These are phyloP conservation scores for Fomitopsis serialis DNA, from an alignment of 768 basidiomycete species.

Conservation along the genomic window DNA sequence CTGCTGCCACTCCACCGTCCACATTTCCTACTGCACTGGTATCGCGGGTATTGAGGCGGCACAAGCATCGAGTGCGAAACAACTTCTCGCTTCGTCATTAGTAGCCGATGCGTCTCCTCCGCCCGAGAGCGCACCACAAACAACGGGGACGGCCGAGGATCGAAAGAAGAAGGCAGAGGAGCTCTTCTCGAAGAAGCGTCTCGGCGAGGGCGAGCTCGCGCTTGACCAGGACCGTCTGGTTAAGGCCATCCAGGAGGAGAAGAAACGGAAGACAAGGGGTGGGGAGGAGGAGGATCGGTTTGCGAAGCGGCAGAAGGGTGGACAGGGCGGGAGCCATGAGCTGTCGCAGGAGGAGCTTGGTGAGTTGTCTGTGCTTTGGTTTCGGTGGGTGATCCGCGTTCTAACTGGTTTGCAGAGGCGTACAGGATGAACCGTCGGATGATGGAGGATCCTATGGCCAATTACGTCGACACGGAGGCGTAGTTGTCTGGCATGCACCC, in stretches of 20 bases:
- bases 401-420: conserved; percentile 56
- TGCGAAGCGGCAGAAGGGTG: conserved; percentile 57
- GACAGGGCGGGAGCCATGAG: conserved; percentile 54
- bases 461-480: conserved; percentile 65
- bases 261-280: conserved; percentile 58
- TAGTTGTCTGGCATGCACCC: not conserved
- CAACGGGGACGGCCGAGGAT: conserved; percentile 26
- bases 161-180: conserved; percentile 46
- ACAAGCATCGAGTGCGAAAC: conserved; percentile 68
- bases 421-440: conserved; percentile 75
- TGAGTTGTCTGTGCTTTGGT: conserved; percentile 29
- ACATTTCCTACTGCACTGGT: conserved; percentile 90
- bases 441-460: conserved; percentile 90
- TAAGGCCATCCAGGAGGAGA: conserved; percentile 69
- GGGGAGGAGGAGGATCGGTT: conserved; percentile 52
- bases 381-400: conserved; percentile 7
- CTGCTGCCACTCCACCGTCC: conserved; percentile 86
- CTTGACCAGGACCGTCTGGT: conserved; percentile 67
- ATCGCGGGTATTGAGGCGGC: conserved; percentile 76
- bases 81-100: conserved; percentile 44
- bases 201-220: conserved; percentile 78
- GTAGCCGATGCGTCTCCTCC: conserved; percentile 13
- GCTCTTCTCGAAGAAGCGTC: conserved; percentile 71
- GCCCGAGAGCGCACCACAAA: conserved; percentile 9
- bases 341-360: conserved; percentile 88